Evolutionary conservation across 1,284 basidiomycete genomes (phyloP).

Genomic region (Ustilago bromivora): DNA sequence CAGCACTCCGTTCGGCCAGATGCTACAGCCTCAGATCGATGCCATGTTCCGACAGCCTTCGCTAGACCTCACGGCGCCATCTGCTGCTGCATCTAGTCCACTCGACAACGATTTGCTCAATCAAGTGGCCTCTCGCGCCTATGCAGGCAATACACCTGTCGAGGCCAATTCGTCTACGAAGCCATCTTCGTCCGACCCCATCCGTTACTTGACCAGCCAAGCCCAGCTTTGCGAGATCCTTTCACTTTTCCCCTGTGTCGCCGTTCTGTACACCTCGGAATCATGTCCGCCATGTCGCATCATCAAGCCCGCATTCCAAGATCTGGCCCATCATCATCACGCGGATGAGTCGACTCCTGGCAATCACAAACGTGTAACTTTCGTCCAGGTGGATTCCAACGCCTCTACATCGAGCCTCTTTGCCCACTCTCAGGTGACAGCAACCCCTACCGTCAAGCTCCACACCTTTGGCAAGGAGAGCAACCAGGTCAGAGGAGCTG

Average conservation of each 20-base stretch:
- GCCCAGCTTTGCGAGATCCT: slow-evolving; percentile 55
- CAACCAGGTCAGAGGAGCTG: slow-evolving; percentile 79
- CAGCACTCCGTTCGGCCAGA: slow-evolving; percentile 87
- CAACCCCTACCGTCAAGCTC: slow-evolving; percentile 86
- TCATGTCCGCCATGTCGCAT: slow-evolving; percentile 77
- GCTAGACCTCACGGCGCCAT: slow-evolving; percentile 11
- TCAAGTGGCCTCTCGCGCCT: slow-evolving; percentile 74
- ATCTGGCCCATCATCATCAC: slow-evolving; percentile 74
- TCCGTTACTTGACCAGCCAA: slow-evolving; percentile 29
- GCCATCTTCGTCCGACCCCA: slow-evolving; percentile 76
- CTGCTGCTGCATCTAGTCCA: not conserved
- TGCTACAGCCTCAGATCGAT: slow-evolving; percentile 87
- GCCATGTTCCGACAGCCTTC: slow-evolving; percentile 49
- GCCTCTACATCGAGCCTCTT: slow-evolving; percentile 43
- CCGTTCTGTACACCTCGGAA: slow-evolving; percentile 77
- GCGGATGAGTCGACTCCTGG: slow-evolving; percentile 28
- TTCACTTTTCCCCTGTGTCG: slow-evolving; percentile 73
- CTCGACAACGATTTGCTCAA: slow-evolving; percentile 25
- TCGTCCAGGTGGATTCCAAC: slow-evolving; percentile 67
- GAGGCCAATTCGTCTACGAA: slow-evolving; percentile 70
- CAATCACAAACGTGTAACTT: slow-evolving; percentile 50
- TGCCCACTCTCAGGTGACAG: slow-evolving; percentile 74
- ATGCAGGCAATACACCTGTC: slow-evolving; percentile 69
- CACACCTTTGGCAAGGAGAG: slow-evolving; percentile 68
- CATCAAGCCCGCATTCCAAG: slow-evolving; percentile 77